Evolutionary conservation across 176 grass and related monocot genomes (phyloP), one percentile per base, ranked within the genome.

Genomic region (Carex myosuroides): DNA sequence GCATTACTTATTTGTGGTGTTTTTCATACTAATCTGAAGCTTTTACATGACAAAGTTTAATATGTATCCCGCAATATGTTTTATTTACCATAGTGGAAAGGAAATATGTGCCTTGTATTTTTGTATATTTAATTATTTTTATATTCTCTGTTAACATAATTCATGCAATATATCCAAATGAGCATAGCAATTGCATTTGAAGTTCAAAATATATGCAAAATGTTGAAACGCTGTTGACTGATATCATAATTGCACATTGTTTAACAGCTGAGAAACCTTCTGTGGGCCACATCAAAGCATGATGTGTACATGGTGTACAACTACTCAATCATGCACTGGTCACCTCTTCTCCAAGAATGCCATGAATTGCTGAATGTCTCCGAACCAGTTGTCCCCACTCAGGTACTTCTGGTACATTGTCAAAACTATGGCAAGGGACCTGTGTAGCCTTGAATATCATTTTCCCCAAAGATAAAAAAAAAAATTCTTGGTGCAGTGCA

Each of bases 271-370:
- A 92, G 96, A 86, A 95, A 99, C 82, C 84, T 99, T 70, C 70
- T 99, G 62, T 99, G 93, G 96, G 93, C 93, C 39, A 92, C 93
- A 66, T 92, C 91, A 22, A 99, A 99, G 84, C 96, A 99, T 92
- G 96, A 99, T 69, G 93, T 95, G 56, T 99, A 99, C 79, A 92
- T 87, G 18, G 71, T 99, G 85, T 87, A 93, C 30, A 90, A 95
- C 63, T 86, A 92, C 48, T 93, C 93, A 33, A 70, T 94, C 70
- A 95, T 85, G 83, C 91, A 99, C 54, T 99, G 89, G 91, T 95
- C 96, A 86, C 90, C 96, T 76, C 22, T 99, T 67, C 83, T 87
- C 60, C 83, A 86, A 52, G 85, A 13, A 86, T 87, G 89, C 64
- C 92, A 91, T 21, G 96, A 99, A 37, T 68, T 99, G 60, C 69